Evolutionary conservation across 2,329 filamentous ascomycete genomes (phyloP).

Genomic region (Rhynchosporium graminicola): DNA sequence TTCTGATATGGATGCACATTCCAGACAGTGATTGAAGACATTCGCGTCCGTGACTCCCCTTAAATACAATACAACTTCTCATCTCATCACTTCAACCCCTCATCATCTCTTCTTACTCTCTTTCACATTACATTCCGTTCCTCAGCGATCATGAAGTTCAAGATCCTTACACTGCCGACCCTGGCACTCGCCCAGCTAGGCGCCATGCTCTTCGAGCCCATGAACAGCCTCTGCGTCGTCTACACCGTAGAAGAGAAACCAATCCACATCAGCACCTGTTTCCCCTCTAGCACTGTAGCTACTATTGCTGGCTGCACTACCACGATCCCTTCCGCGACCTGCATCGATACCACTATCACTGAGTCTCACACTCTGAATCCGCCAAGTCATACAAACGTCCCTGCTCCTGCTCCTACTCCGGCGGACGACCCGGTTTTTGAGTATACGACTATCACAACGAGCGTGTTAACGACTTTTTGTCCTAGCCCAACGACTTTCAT

Average conservation of each 20-base stretch:
- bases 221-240: constrained; percentile 14
- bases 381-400: background rate
- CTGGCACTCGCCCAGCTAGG: constrained; percentile 2
- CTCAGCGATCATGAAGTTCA: constrained; percentile 10
- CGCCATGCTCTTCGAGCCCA: constrained; percentile 8
- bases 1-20: background rate
- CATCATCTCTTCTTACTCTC: background rate
- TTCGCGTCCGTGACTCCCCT: constrained; percentile 5
- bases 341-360: constrained; percentile 13
- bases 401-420: background rate
- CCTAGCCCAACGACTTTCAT: constrained; percentile 3
- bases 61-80: background rate
- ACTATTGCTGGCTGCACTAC: constrained; percentile 3
- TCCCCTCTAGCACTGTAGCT: constrained; percentile 11
- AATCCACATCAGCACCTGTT: constrained; percentile 3
- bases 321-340: constrained; percentile 10
- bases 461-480: constrained; percentile 4
- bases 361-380: constrained; percentile 6
- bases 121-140: background rate
- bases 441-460: constrained; percentile 13
- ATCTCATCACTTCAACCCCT: background rate
- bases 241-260: constrained; percentile 13
- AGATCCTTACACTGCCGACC: background rate
- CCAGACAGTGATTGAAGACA: background rate
- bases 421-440: background rate